phyloP scores from a whole-genome alignment of 495 filamentous ascomycete genomes.

The Talaromyces ruber region DNA sequence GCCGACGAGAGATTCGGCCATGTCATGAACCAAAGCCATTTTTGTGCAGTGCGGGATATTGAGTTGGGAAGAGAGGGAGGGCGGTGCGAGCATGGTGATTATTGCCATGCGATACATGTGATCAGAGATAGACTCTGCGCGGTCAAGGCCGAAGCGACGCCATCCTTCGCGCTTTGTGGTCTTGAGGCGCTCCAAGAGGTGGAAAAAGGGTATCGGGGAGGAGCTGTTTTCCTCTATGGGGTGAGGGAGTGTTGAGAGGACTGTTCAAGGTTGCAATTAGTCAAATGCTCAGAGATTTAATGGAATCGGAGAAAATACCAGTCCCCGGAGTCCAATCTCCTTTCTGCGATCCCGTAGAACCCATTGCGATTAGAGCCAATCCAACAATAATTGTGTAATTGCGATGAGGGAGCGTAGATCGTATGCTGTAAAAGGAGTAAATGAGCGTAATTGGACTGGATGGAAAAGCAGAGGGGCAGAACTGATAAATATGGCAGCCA shows the following conservation, averaged over 20 bases:
- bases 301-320: conserved; percentile 5
- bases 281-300: background rate
- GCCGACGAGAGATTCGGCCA: conserved; percentile 90
- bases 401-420: background rate
- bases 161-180: conserved; percentile 94
- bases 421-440: background rate
- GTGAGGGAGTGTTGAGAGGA: conserved; percentile 39
- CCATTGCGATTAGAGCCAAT: conserved; percentile 9
- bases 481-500: background rate
- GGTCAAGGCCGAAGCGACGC: conserved; percentile 72
- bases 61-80: conserved; percentile 56
- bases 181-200: conserved; percentile 87
- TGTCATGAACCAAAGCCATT: conserved; percentile 94
- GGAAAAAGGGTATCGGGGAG: conserved; percentile 85
- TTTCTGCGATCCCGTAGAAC: conserved; percentile 8
- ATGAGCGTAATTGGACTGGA: background rate
- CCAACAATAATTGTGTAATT: background rate
- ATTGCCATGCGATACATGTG: conserved; percentile 99
- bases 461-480: conserved; percentile 4
- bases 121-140: conserved; percentile 81
- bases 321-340: conserved; percentile 14
- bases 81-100: conserved; percentile 88
- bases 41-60: conserved; percentile 79
- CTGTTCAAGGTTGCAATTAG: conserved; percentile 12
- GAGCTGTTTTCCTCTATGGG: conserved; percentile 49